Conservation (phyloP, 208 protist genomes). For the Trypanosomatidae sp. region DNA sequence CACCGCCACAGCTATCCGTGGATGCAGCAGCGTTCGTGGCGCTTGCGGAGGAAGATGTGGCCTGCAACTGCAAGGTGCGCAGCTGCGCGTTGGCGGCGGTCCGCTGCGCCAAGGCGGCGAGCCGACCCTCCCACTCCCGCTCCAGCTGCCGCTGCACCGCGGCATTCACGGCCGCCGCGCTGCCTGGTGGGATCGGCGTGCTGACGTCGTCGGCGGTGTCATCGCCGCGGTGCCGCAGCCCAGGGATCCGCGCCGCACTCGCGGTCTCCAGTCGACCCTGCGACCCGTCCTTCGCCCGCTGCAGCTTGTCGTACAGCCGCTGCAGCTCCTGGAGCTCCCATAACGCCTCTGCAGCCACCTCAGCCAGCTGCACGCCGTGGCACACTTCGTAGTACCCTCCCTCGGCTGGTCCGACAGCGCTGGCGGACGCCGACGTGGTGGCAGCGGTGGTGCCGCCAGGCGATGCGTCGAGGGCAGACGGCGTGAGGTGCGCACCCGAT, state of each 20-base stretch:
- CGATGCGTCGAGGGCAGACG: background rate
- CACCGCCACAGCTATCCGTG: background rate
- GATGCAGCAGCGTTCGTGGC: background rate
- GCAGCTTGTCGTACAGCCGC: no score
- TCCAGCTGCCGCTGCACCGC: slow-evolving; percentile 14
- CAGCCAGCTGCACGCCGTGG: slow-evolving; percentile 23
- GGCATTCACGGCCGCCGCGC: slow-evolving; percentile 15
- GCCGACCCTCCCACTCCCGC: slow-evolving; percentile 10
- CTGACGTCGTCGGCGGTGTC: no score
- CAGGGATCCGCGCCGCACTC: no score
- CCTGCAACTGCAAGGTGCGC: background rate
- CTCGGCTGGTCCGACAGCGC: no score
- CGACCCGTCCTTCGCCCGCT: no score
- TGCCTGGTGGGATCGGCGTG: background rate
- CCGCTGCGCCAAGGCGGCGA: slow-evolving; percentile 14
- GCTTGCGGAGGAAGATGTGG: background rate
- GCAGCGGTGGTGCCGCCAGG: background rate
- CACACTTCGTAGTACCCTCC: slow-evolving; percentile 27
- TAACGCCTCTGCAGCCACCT: slow-evolving; percentile 16
- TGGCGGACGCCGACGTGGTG: no score
- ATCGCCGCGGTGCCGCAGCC: no score
- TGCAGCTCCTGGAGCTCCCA: slow-evolving; percentile 27
- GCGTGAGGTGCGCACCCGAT: no score
- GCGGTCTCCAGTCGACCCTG: background rate
- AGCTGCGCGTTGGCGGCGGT: background rate